Conservation (phyloP, 2,329 filamentous ascomycete genomes). For the Cercospora citrullina region DNA sequence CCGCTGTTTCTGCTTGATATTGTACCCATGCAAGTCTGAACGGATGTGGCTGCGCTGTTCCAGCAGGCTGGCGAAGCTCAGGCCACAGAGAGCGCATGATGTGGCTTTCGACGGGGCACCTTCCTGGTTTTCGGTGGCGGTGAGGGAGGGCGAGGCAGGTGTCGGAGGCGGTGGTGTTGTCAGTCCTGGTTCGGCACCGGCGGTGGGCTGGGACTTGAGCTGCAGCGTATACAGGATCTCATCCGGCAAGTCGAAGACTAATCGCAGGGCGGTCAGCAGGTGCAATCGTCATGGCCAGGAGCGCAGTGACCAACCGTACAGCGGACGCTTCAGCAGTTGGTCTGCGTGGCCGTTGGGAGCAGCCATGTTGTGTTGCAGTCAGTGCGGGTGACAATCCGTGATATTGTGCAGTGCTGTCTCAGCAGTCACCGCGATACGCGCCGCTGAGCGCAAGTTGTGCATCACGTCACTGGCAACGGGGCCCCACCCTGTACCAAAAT, state of each 20-base stretch:
- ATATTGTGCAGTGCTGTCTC: conserved; percentile 5
- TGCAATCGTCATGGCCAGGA: neutral
- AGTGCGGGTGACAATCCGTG: neutral
- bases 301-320: conserved; percentile 48
- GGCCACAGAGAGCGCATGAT: conserved; percentile 76
- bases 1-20: conserved; percentile 85
- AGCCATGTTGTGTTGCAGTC: conserved; percentile 28
- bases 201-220: conserved; percentile 53
- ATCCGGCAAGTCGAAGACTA: conserved; percentile 79
- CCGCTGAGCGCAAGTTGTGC: neutral
- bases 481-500: conserved; percentile 1
- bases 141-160: conserved; percentile 7
- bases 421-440: neutral
- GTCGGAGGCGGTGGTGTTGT: conserved; percentile 26
- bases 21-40: conserved; percentile 91
- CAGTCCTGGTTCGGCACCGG: conserved; percentile 29
- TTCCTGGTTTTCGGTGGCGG: conserved; percentile 41
- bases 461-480: neutral
- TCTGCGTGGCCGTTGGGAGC: conserved; percentile 25
- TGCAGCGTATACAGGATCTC: conserved; percentile 70
- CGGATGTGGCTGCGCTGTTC: conserved; percentile 85
- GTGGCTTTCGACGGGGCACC: conserved; percentile 59
- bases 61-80: conserved; percentile 68
- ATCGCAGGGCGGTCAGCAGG: conserved; percentile 10
- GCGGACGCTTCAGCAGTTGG: conserved; percentile 48